phyloP scores from a whole-genome alignment of 1,284 basidiomycete species.

The Cryptococcus sp. region DNA sequence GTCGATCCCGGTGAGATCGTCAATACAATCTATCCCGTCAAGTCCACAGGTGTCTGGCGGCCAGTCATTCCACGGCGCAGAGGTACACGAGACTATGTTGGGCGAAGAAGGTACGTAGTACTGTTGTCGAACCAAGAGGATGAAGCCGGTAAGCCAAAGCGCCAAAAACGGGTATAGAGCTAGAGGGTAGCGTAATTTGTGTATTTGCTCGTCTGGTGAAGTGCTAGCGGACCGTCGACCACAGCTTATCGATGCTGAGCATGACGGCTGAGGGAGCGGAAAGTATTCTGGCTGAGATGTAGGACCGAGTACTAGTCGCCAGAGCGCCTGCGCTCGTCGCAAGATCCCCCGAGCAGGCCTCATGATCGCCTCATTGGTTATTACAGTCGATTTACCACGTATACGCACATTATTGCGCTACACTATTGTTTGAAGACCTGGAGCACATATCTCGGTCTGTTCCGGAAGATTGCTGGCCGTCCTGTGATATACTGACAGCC shows the following conservation, averaged over 20 bases:
- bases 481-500: too few species aligned
- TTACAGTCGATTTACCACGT: too few species aligned
- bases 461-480: too few species aligned
- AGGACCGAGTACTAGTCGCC: conserved; percentile 10
- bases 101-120: conserved; percentile 36
- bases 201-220: background rate
- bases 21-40: conserved; percentile 30
- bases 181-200: background rate
- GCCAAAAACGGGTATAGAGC: conserved; percentile 28
- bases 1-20: conserved; percentile 16
- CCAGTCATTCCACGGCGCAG: conserved; percentile 40
- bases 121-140: conserved; percentile 42
- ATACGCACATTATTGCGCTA: too few species aligned
- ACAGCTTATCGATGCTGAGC: conserved; percentile 4
- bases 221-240: background rate
- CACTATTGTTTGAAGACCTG: too few species aligned
- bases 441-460: too few species aligned
- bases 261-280: conserved; percentile 6
- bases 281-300: background rate
- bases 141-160: conserved; percentile 35
- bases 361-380: too few species aligned
- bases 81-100: conserved; percentile 32
- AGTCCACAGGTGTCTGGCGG: conserved; percentile 47
- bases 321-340: background rate
- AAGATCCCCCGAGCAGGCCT: too few species aligned